Evolutionary conservation across 1,284 basidiomycete genomes (phyloP), one percentile per base, ranked within the genome.

Genomic region (Microbotryomycetes sp.): DNA sequence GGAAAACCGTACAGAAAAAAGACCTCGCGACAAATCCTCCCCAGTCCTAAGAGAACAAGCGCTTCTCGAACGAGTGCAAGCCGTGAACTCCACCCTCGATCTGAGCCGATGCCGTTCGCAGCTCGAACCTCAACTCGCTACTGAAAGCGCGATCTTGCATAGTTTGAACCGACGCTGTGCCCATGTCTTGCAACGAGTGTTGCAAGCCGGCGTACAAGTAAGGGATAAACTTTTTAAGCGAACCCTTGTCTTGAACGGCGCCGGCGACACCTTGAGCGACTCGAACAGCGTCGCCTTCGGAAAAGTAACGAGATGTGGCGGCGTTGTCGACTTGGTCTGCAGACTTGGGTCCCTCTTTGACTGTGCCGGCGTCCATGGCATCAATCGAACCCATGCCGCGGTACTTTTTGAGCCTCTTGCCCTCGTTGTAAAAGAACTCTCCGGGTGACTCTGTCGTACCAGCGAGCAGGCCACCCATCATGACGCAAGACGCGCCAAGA

Each of bases 381-480:
- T 96, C 92, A 71, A 96, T 81, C 71, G 87, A 90, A 46, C 94
- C 94, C 94, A 98, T 98, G 13, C 96, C 94, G 64, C 96, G 87
- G 79, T 98, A 99, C 45, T 93, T 85, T 81, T 99, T 99, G 75
- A 98, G 89, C 51, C 96, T 86, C 81, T 97, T 94, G 70, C 94
- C 94, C 72, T 97, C 93, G 75, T 97, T 64, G 77, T 94, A 97
- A 61, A 73, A 74, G 81, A 97, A 99, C 78, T 97, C 93, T 70
- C 96, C 96, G 0, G 96, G 94, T 1, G 92, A 91, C 77, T 99
- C 94, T 66, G 91, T 88, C 49, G 94, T 97, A 35, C 96, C 94
- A 18, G 94, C 96, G 28, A 99, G 81, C 58, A 98, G 78, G 26
- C 92, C 89, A 56, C 94, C 94, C 94, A 98, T 97, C 94, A 98